Evolutionary conservation across 2,329 filamentous ascomycete genomes (phyloP).

Genomic region (Aspergillus piperis): DNA sequence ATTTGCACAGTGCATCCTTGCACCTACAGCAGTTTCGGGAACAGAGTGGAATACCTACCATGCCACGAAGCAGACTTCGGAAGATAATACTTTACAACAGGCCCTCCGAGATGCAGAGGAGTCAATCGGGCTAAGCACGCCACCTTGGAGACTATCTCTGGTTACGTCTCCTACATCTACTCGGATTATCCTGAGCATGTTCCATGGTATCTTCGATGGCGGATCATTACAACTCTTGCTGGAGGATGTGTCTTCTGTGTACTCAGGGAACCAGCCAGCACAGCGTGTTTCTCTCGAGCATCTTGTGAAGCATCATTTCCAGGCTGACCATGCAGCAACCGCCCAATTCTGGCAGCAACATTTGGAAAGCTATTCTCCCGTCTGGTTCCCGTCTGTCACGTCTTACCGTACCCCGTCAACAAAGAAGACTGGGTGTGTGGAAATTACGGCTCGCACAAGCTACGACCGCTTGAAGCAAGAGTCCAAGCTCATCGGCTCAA

Average conservation of each 20-base stretch:
- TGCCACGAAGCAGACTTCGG: slow-evolving; percentile 11
- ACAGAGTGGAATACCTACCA: slow-evolving; percentile 20
- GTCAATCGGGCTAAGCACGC: slow-evolving; percentile 18
- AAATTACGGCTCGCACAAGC: slow-evolving; percentile 24
- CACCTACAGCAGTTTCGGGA: slow-evolving; percentile 12
- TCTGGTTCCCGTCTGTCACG: slow-evolving; percentile 29
- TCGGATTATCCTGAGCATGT: slow-evolving; percentile 35
- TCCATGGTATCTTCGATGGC: slow-evolving; percentile 43
- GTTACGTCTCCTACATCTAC: slow-evolving; percentile 10
- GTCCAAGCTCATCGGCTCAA: slow-evolving; percentile 30
- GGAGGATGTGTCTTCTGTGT: slow-evolving; percentile 31
- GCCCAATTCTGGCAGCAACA: slow-evolving; percentile 26
- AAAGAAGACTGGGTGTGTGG: slow-evolving; percentile 21
- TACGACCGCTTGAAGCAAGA: slow-evolving; percentile 32
- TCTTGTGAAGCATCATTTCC: slow-evolving; percentile 30
- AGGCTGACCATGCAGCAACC: slow-evolving; percentile 22
- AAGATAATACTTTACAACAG: slow-evolving; percentile 24
- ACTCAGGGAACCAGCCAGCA: slow-evolving; percentile 12
- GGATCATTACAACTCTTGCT: slow-evolving; percentile 38
- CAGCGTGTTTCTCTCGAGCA: slow-evolving; percentile 27
- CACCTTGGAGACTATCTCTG: slow-evolving; percentile 29
- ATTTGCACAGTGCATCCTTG: slow-evolving; percentile 38
- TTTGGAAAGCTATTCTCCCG: slow-evolving; percentile 22
- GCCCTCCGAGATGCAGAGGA: slow-evolving; percentile 23
- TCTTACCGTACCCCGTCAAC: slow-evolving; percentile 17